These are phyloP conservation scores for Microcyclosporella mali DNA, from an alignment of 2,329 filamentous ascomycete species.

Conservation along the genomic window DNA sequence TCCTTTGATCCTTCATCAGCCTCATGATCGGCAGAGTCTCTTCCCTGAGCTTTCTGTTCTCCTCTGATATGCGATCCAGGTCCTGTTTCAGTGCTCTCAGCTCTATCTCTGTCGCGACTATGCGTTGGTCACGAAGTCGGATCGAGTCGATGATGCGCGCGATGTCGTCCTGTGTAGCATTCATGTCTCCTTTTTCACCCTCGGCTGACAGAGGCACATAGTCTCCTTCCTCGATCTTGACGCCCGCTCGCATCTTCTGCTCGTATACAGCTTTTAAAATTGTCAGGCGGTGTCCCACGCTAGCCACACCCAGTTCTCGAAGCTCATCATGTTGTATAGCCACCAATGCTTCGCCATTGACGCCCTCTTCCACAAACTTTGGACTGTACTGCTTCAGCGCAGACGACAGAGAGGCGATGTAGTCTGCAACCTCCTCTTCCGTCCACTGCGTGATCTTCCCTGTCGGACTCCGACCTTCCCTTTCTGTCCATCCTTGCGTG, in stretches of 20 bases:
- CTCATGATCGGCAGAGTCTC: conserved; percentile 87
- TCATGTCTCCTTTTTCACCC: conserved; percentile 75
- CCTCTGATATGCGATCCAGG: conserved; percentile 55
- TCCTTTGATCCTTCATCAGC: conserved; percentile 83
- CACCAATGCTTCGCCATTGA: conserved; percentile 84
- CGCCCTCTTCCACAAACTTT: conserved; percentile 69
- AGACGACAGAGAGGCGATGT: conserved; percentile 51
- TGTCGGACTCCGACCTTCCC: conserved; percentile 51
- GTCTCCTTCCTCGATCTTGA: conserved; percentile 85
- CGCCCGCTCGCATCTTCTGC: conserved; percentile 87
- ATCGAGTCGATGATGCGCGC: conserved; percentile 85
- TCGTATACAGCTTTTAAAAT: conserved; percentile 96
- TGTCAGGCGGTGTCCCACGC: conserved; percentile 88
- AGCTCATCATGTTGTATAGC: conserved; percentile 86
- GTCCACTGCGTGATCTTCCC: conserved; percentile 75
- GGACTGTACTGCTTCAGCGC: conserved; percentile 31
- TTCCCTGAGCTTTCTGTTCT: conserved; percentile 81
- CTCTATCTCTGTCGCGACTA: conserved; percentile 75
- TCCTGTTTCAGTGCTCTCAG: conserved; percentile 63
- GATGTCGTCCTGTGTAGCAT: conserved; percentile 88
- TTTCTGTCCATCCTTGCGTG: conserved; percentile 42
- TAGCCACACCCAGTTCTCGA: conserved; percentile 88
- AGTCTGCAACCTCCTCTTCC: conserved; percentile 83
- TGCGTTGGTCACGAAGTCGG: conserved; percentile 81
- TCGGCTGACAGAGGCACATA: conserved; percentile 91